Evolutionary conservation across 2,329 filamentous ascomycete species (phyloP).

Genomic region (Cladophialophora exuberans): DNA sequence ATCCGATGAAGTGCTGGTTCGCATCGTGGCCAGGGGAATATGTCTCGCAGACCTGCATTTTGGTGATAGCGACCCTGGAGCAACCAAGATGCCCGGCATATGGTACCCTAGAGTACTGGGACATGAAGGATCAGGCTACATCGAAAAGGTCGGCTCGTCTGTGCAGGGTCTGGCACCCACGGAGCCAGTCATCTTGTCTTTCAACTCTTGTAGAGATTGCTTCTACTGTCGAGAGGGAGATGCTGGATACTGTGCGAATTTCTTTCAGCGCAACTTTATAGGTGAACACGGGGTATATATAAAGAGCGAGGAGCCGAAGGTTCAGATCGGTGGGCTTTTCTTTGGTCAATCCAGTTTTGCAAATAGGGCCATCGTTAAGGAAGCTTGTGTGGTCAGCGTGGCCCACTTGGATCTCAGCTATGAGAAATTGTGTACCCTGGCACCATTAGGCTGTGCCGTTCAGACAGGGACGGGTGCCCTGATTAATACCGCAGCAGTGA

Average conservation of each 20-base stretch:
- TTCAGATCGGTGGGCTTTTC: slow-evolving; percentile 46
- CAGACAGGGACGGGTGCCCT: slow-evolving; percentile 36
- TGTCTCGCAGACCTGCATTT: slow-evolving; percentile 32
- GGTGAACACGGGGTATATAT: not conserved
- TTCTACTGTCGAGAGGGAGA: slow-evolving; percentile 49
- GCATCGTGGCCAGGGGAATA: slow-evolving; percentile 16
- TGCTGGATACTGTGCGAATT: slow-evolving; percentile 53
- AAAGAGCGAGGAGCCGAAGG: slow-evolving; percentile 23
- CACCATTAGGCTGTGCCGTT: not conserved
- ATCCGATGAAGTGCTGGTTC: slow-evolving; percentile 34
- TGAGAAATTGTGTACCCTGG: not conserved
- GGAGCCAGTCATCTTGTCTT: slow-evolving; percentile 47
- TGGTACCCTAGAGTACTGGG: slow-evolving; percentile 1
- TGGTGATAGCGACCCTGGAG: slow-evolving; percentile 30
- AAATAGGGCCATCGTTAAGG: slow-evolving; percentile 43
- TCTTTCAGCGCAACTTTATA: slow-evolving; percentile 51
- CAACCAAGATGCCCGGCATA: too few relatives aligned
- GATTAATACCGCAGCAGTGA: not conserved
- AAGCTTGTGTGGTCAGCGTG: slow-evolving; percentile 48
- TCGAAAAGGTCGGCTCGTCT: slow-evolving; percentile 5
- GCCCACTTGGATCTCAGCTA: slow-evolving; percentile 40
- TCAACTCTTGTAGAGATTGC: slow-evolving; percentile 51
- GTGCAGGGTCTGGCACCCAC: not conserved
- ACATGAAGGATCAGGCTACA: slow-evolving; percentile 1
- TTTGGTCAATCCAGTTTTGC: slow-evolving; percentile 55